Conservation (phyloP, 345 rosid species). For the Psidium guajava region DNA sequence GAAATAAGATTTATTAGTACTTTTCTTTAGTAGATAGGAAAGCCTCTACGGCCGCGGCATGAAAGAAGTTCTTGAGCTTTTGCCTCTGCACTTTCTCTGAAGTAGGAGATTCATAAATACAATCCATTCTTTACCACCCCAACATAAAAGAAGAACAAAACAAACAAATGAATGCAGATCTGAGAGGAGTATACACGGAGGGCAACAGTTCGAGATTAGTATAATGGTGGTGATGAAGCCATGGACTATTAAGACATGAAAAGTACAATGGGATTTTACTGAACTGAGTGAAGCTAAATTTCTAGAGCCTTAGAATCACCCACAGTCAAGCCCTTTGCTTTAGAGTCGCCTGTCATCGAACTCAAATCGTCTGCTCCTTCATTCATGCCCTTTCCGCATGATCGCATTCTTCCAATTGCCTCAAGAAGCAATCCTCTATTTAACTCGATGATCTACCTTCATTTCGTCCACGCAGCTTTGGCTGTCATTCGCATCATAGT, state of each 20-base stretch:
- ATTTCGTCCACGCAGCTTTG: conserved; percentile 27
- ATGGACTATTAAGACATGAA: not conserved
- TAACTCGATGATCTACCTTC: conserved; percentile 49
- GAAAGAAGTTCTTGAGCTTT: not conserved
- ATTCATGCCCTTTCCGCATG: too few species aligned
- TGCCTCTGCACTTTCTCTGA: not conserved
- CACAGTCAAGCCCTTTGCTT: not conserved
- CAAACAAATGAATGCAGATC: not conserved
- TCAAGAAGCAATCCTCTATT: conserved; percentile 65
- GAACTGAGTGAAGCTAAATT: not conserved
- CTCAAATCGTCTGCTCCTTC: not conserved
- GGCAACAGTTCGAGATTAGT: not conserved
- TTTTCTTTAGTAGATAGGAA: not conserved
- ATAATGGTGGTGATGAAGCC: not conserved
- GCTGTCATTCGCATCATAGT: conserved; percentile 18
- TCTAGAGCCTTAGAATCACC: not conserved
- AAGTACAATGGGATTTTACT: not conserved
- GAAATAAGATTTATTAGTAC: not conserved
- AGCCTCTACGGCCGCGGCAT: not conserved
- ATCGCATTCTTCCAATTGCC: conserved; percentile 24
- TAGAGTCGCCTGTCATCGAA: not conserved
- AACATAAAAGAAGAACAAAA: not conserved
- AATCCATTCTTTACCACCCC: not conserved
- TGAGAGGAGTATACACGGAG: not conserved
- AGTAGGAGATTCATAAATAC: not conserved